phyloP scores from a whole-genome alignment of 306 rosid genomes.

The Lathyrus tuberosus region DNA sequence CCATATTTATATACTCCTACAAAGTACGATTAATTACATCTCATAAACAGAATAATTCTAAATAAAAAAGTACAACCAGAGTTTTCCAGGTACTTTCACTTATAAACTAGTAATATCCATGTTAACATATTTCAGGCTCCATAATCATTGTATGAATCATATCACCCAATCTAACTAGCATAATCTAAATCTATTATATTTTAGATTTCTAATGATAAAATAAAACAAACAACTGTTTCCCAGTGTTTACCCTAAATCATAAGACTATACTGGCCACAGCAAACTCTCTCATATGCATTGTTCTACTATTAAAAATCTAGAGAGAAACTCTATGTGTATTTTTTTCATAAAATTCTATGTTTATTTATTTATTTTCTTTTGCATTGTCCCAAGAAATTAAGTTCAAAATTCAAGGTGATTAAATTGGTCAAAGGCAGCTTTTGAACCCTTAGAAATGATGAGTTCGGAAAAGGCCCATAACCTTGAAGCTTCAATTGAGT shows the following conservation, averaged over 20 bases:
- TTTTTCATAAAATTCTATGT: slow-evolving; percentile 17
- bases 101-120: slow-evolving; percentile 23
- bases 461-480: slow-evolving; percentile 77
- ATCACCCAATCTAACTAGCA: slow-evolving; percentile 42
- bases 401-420: slow-evolving; percentile 30
- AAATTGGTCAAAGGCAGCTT: slow-evolving; percentile 44
- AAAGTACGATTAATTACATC: slow-evolving; percentile 32
- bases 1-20: background rate
- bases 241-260: slow-evolving; percentile 3
- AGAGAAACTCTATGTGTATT: background rate
- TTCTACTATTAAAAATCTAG: background rate
- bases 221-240: slow-evolving; percentile 20
- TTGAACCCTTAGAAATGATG: slow-evolving; percentile 57
- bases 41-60: slow-evolving; percentile 7
- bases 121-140: slow-evolving; percentile 29
- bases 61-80: background rate
- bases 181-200: slow-evolving; percentile 31
- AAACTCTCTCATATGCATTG: background rate
- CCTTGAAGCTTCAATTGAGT: slow-evolving; percentile 54
- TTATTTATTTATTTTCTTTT: too few relatives aligned
- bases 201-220: slow-evolving; percentile 28
- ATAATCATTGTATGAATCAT: slow-evolving; percentile 46
- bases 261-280: background rate
- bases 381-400: slow-evolving; percentile 21
- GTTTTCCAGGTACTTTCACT: slow-evolving; percentile 53